A percentile compares a stretch with the other conserved stretches of the same genome.
Evolutionary conservation across 192 early-diverging fungal species (phyloP).

Genomic region (Backusella luteola): DNA sequence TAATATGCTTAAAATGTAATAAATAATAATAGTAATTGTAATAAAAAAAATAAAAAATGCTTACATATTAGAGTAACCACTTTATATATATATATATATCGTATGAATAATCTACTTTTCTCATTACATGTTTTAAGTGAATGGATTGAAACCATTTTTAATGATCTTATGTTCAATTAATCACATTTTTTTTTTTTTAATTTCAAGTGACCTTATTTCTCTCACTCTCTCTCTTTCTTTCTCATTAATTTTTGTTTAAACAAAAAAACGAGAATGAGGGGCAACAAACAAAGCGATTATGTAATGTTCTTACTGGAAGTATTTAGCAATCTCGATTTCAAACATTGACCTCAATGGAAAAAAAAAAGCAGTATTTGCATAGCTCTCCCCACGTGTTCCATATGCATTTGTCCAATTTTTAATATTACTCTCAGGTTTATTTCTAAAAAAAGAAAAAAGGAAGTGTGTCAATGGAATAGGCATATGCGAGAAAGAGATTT

Average conservation of each 20-base stretch:
- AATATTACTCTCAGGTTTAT: not conserved
- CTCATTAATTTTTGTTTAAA: not conserved
- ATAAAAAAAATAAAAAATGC: not conserved
- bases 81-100: not conserved
- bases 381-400: not conserved
- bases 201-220: not conserved
- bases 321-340: not conserved
- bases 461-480: not conserved
- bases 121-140: not conserved
- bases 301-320: not conserved
- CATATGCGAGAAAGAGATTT: not conserved
- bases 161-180: not conserved
- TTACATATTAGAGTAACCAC: not conserved
- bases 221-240: not conserved
- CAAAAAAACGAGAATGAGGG: not conserved
- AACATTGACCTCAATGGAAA: not conserved
- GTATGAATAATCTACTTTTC: not conserved
- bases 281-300: not conserved
- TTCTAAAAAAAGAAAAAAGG: not conserved
- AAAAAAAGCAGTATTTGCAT: not conserved
- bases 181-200: not conserved
- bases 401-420: not conserved
- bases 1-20: not conserved
- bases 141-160: not conserved
- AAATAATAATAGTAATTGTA: not conserved